Evolutionary conservation across 108 stramenopile species (phyloP).

Genomic region (Skeletonema costatum): DNA sequence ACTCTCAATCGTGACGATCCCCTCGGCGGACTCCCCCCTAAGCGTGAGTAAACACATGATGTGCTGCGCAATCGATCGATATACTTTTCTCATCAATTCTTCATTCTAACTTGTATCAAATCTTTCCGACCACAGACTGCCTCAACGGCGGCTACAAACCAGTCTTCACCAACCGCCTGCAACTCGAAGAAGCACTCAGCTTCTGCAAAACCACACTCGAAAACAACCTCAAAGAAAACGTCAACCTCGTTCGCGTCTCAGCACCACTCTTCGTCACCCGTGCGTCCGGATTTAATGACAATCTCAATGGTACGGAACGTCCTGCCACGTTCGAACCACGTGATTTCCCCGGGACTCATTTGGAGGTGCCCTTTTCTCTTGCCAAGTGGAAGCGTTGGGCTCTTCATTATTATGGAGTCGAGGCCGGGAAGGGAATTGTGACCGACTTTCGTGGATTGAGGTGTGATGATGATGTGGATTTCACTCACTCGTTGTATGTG

Average conservation of each 20-base stretch:
- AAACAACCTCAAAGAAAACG: conserved; percentile 48
- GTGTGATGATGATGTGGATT: conserved; percentile 50
- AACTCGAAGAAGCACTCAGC: conserved; percentile 39
- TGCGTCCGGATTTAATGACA: conserved; percentile 51
- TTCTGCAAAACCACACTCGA: conserved; percentile 43
- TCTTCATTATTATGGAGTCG: conserved; percentile 37
- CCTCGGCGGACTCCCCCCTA: conserved; percentile 17
- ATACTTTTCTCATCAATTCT: not conserved
- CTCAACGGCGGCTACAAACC: conserved; percentile 40
- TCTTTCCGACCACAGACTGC: conserved; percentile 1
- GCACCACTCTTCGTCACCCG: conserved; percentile 46
- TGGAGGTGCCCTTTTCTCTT: conserved; percentile 50
- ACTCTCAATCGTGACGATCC: conserved; percentile 23
- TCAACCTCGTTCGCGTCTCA: conserved; percentile 51
- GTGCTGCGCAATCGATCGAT: not conserved
- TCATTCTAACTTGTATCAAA: not conserved
- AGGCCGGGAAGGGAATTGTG: conserved; percentile 37
- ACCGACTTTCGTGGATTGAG: conserved; percentile 44
- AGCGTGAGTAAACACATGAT: not conserved
- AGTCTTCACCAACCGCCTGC: conserved; percentile 21
- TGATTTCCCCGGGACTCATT: conserved; percentile 35
- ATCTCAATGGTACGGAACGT: conserved; percentile 47
- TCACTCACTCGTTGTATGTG: conserved; percentile 43
- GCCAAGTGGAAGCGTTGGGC: conserved; percentile 60
- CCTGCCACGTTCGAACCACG: conserved; percentile 50